phyloP scores from a whole-genome alignment of 2,329 filamentous ascomycete species.

The Talaromyces albobiverticillius region DNA sequence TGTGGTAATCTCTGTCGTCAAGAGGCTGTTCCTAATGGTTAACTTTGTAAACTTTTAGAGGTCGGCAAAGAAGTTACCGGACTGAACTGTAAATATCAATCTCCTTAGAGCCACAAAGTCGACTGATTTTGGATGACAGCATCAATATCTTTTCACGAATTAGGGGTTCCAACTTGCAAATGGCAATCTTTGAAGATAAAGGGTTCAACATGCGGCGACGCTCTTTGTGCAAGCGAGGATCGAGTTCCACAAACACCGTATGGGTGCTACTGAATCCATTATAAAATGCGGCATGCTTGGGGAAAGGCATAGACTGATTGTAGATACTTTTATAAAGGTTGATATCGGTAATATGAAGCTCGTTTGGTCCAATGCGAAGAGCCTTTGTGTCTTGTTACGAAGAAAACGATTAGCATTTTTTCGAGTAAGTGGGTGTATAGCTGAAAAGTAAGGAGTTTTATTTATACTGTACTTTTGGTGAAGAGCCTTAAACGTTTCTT shows the following conservation, averaged over 20 bases:
- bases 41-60: too few species aligned
- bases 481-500: background rate
- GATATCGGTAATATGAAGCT: slow-evolving; percentile 14
- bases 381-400: background rate
- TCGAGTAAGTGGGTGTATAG: too few species aligned
- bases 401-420: background rate
- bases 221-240: slow-evolving; percentile 16
- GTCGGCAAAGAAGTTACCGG: too few species aligned
- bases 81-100: too few species aligned
- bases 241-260: slow-evolving; percentile 9
- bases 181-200: slow-evolving; percentile 19
- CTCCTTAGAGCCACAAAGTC: too few species aligned
- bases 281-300: slow-evolving; percentile 7
- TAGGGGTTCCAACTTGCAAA: background rate
- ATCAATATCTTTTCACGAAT: too few species aligned
- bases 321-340: slow-evolving; percentile 13
- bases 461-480: background rate
- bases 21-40: too few species aligned
- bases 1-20: too few species aligned
- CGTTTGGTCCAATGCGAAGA: slow-evolving; percentile 12
- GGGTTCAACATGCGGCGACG: slow-evolving; percentile 17
- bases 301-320: slow-evolving; percentile 12
- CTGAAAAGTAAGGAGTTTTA: too few species aligned
- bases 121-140: too few species aligned
- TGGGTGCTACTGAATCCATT: slow-evolving; percentile 8